Evolutionary conservation across 352 stramenopile genomes (phyloP).

Genomic region (Phytopythium delawarense): DNA sequence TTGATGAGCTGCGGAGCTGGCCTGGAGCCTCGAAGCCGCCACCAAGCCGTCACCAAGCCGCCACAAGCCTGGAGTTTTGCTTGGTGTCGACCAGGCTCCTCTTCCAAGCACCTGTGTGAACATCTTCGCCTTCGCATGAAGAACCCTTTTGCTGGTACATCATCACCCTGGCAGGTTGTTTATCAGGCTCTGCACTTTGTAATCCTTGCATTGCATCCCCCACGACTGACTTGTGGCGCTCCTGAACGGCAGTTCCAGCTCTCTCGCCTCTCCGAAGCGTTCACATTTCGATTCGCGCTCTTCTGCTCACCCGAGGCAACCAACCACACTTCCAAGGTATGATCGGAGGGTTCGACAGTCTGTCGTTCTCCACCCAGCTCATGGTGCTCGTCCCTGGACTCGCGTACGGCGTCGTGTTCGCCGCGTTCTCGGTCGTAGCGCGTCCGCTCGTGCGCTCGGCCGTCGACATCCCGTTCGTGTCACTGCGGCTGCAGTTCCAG

Average conservation of each 20-base stretch:
- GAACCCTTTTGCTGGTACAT: background rate
- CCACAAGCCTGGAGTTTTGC: too few species aligned
- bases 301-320: background rate
- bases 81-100: too few species aligned
- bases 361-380: background rate
- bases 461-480: slow-evolving; percentile 17
- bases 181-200: background rate
- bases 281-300: too few species aligned
- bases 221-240: too few species aligned
- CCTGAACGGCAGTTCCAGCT: too few species aligned
- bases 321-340: background rate
- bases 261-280: too few species aligned
- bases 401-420: slow-evolving; percentile 11
- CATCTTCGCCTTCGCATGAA: too few species aligned
- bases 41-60: too few species aligned
- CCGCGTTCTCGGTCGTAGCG: slow-evolving; percentile 12
- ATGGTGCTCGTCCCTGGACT: background rate
- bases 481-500: slow-evolving; percentile 20
- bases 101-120: too few species aligned
- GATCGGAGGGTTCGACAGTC: background rate
- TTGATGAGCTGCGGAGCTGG: too few species aligned
- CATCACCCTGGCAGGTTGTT: background rate
- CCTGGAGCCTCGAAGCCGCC: too few species aligned
- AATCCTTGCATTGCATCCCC: background rate
- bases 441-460: slow-evolving; percentile 17